Percentiles rank a stretch among this genome's conserved stretches.
Evolutionary conservation across 2,329 filamentous ascomycete species (phyloP).

Genomic region (Calonectria pseudoreteaudii): DNA sequence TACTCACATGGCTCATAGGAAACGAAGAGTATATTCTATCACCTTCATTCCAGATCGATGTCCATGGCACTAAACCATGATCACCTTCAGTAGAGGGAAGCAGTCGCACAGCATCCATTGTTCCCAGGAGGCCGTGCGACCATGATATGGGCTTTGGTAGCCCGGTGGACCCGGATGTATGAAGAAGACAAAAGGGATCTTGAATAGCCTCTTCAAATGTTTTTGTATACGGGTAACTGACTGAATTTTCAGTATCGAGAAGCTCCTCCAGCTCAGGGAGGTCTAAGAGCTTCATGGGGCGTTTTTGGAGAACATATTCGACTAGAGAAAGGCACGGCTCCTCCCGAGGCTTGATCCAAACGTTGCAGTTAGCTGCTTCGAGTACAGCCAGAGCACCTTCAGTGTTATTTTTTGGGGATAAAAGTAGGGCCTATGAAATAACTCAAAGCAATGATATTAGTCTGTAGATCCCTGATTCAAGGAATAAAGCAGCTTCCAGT

Average conservation of each 20-base stretch:
- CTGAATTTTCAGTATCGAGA: slow-evolving; percentile 27
- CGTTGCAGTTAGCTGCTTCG: slow-evolving; percentile 43
- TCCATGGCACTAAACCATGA: slow-evolving; percentile 43
- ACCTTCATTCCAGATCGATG: slow-evolving; percentile 42
- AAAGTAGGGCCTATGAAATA: slow-evolving; percentile 46
- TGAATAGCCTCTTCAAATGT: slow-evolving; percentile 46
- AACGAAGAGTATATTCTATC: slow-evolving; percentile 51
- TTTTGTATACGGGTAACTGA: slow-evolving; percentile 45
- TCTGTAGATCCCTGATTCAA: background rate
- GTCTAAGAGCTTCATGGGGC: slow-evolving; percentile 42
- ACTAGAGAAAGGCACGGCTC: slow-evolving; percentile 32
- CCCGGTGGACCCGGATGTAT: slow-evolving; percentile 58
- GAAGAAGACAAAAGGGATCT: slow-evolving; percentile 52
- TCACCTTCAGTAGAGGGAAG: slow-evolving; percentile 48
- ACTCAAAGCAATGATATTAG: background rate
- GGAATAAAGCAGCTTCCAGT: background rate
- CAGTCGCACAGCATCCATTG: slow-evolving; percentile 51
- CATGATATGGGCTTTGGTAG: slow-evolving; percentile 53
- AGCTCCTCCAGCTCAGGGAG: slow-evolving; percentile 46
- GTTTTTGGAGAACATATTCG: slow-evolving; percentile 37
- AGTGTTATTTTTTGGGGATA: slow-evolving; percentile 49
- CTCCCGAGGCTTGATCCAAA: slow-evolving; percentile 43
- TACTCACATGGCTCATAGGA: slow-evolving; percentile 47
- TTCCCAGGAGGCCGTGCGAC: slow-evolving; percentile 47
- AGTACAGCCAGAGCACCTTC: slow-evolving; percentile 49